A percentile compares a stretch with the other conserved stretches of the same genome.
Evolutionary conservation across 1,284 basidiomycete genomes (phyloP).

Genomic region (Malassezia caprae): DNA sequence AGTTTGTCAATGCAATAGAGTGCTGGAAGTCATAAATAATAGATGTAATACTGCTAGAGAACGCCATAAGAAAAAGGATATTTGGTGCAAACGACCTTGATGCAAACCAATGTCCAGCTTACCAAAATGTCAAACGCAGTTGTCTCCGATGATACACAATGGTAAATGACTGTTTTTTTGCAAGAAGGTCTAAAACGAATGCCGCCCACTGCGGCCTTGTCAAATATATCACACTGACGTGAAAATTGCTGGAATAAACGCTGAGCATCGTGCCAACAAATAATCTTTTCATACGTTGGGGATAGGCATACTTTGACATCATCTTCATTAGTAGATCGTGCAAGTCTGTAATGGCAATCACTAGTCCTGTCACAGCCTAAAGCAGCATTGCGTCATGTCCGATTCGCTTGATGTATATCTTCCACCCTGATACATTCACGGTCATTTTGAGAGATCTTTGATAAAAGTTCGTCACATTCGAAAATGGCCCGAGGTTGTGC

Average conservation of each 20-base stretch:
- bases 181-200: constrained; percentile 3
- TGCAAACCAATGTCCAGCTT: neutral
- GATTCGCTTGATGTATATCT: neutral
- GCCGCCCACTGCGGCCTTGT: constrained; percentile 1
- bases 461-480: neutral
- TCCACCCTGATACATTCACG: neutral
- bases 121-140: constrained; percentile 9
- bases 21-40: constrained; percentile 6
- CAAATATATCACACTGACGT: neutral
- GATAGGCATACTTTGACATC: neutral
- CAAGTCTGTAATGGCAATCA: constrained; percentile 6
- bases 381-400: constrained; percentile 1
- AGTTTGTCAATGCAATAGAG: neutral
- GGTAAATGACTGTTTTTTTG: neutral
- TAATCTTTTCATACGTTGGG: neutral
- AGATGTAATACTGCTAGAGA: neutral
- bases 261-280: neutral
- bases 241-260: neutral
- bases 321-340: neutral
- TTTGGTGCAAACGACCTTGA: neutral
- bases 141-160: constrained; percentile 2
- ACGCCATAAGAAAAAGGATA: constrained; percentile 5
- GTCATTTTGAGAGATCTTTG: neutral
- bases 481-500: neutral
- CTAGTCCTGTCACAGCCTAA: neutral